These are phyloP conservation scores for Dacryopinax primogenitus DNA, from an alignment of 768 basidiomycete genomes.

Conservation along the genomic window DNA sequence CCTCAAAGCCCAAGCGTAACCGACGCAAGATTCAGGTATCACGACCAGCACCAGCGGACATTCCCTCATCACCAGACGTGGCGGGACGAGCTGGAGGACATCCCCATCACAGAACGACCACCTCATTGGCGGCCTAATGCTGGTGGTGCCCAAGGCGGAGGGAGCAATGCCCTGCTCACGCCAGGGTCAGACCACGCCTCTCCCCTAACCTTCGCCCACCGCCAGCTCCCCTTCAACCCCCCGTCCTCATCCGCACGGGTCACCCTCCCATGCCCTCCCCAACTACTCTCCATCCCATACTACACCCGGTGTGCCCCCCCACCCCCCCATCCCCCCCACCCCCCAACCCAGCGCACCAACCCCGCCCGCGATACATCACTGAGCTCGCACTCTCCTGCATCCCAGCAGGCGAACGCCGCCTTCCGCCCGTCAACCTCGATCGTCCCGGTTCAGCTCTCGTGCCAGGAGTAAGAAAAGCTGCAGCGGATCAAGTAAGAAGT, in stretches of 20 bases:
- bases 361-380: background rate
- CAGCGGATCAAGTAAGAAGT: too few relatives aligned
- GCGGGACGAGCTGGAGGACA: slow-evolving; percentile 1
- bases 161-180: background rate
- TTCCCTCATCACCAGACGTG: slow-evolving; percentile 1
- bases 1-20: background rate
- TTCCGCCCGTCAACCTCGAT: background rate
- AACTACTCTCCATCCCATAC: background rate
- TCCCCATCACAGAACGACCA: slow-evolving; percentile 2
- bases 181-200: background rate
- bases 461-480: too few relatives aligned
- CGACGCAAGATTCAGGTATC: background rate
- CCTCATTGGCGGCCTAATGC: background rate
- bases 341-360: background rate
- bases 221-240: background rate
- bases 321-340: background rate
- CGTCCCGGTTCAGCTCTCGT: too few relatives aligned
- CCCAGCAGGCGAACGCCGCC: background rate
- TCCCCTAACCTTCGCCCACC: background rate
- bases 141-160: background rate
- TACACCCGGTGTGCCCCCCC: background rate
- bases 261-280: background rate
- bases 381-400: background rate
- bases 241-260: too few relatives aligned
- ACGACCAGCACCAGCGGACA: slow-evolving; percentile 2